A percentile compares a stretch with the other conserved stretches of the same genome.
Conservation (phyloP, 2,329 filamentous ascomycete species). For the Colletotrichum simmondsii region DNA sequence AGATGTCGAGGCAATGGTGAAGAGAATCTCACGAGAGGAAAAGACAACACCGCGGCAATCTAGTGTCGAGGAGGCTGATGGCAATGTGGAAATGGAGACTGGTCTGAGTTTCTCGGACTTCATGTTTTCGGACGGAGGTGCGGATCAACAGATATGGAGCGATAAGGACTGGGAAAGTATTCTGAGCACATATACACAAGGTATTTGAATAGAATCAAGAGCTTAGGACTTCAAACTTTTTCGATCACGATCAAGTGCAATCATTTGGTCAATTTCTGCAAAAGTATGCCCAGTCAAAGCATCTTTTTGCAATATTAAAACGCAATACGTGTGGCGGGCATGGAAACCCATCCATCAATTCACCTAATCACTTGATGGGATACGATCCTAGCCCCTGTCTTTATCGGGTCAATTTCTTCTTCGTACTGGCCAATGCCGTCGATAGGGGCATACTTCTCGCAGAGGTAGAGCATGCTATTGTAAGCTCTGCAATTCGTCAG, state of each 20-base stretch:
- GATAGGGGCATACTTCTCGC: background rate
- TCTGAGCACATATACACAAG: slow-evolving; percentile 23
- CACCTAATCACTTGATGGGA: background rate
- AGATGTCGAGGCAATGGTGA: slow-evolving; percentile 34
- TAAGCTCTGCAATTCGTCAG: background rate
- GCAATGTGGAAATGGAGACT: background rate
- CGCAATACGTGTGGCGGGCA: no score
- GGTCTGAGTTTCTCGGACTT: background rate
- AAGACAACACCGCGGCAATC: background rate
- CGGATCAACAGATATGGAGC: slow-evolving; percentile 9
- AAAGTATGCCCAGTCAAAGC: no score
- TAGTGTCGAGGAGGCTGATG: background rate
- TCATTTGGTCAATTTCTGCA: no score
- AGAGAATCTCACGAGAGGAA: background rate
- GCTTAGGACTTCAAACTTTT: no score
- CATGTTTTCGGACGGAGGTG: background rate
- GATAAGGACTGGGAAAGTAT: slow-evolving; percentile 25
- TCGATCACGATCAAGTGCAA: no score
- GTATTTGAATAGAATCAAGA: background rate
- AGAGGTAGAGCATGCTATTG: background rate
- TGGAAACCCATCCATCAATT: background rate
- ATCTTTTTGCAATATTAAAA: no score
- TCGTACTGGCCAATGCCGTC: background rate
- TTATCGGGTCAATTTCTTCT: background rate
- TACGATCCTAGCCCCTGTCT: background rate